phyloP scores from a whole-genome alignment of 2,329 filamentous ascomycete species.

The Ciborinia camelliae region DNA sequence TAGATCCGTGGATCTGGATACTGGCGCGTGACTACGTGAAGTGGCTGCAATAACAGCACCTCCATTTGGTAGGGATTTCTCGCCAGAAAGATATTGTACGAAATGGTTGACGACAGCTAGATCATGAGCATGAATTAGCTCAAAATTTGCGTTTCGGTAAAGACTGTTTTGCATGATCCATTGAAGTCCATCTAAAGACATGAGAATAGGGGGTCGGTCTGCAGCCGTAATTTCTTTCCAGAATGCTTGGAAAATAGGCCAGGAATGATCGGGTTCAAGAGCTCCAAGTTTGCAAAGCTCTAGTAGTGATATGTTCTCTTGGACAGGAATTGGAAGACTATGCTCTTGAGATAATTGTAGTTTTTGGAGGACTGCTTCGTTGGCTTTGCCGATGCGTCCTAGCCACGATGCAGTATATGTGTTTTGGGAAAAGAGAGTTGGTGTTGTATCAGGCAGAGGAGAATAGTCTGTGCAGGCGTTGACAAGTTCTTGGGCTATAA shows the following conservation, averaged over 20 bases:
- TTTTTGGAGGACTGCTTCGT: slow-evolving; percentile 59
- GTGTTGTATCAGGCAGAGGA: slow-evolving; percentile 57
- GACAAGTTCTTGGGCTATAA: slow-evolving; percentile 72
- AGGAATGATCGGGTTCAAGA: slow-evolving; percentile 73
- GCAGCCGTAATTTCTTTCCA: slow-evolving; percentile 71
- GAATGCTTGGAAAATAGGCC: slow-evolving; percentile 75
- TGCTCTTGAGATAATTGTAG: slow-evolving; percentile 50
- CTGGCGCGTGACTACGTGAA: slow-evolving; percentile 66
- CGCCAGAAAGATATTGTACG: slow-evolving; percentile 65
- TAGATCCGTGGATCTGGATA: slow-evolving; percentile 64
- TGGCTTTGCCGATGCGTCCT: slow-evolving; percentile 68
- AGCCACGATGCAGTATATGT: slow-evolving; percentile 73
- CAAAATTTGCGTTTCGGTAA: slow-evolving; percentile 69
- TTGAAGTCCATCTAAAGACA: slow-evolving; percentile 73
- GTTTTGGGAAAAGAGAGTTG: slow-evolving; percentile 70
- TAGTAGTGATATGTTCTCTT: slow-evolving; percentile 58
- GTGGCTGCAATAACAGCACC: slow-evolving; percentile 75
- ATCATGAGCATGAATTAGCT: slow-evolving; percentile 82
- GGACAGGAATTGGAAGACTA: slow-evolving; percentile 57
- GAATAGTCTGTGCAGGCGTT: slow-evolving; percentile 79
- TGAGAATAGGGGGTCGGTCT: slow-evolving; percentile 55
- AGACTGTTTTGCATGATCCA: slow-evolving; percentile 76
- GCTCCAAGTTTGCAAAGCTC: slow-evolving; percentile 66
- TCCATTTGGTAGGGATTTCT: slow-evolving; percentile 61
- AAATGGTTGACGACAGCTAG: slow-evolving; percentile 74